Evolutionary conservation across 495 filamentous ascomycete genomes (phyloP), one percentile per base, ranked within the genome.

Genomic region (Lasiosphaeria miniovina): DNA sequence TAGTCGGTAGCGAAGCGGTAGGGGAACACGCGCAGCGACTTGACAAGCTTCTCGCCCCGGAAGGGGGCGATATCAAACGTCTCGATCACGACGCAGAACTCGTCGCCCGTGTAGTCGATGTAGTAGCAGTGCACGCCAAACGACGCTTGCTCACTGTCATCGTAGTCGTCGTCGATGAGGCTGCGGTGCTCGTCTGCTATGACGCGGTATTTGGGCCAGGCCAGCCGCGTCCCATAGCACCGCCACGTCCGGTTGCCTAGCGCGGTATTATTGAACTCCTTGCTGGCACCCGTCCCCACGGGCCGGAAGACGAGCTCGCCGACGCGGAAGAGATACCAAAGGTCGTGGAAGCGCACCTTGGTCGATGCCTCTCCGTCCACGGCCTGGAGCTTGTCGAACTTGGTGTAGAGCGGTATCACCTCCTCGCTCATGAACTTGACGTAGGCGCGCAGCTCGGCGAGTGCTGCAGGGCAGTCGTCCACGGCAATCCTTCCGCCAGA

Each of bases 51-150:
- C 12, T 85, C 86, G 10, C 86, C 87, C 4, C 68, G 61, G 61
- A 82, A 90, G 1, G 54, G 49, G 4, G 62, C 63, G 11, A 89
- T 79, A 4, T 61, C 55, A 40, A 84, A 75, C 3, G 64, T 71
- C 3, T 75, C 57, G 6, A 69, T 70, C 11, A 74, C 70, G 0
- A 72, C 74, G 10, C 86, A 81, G 54, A 85, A 89, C 0, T 71
- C 71, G 2, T 73, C 73, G 1, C 88, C 88, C 53, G 87, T 80
- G 54, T 79, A 85, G 60, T 89, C 85, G 34, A 89, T 73, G 53
- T 82, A 83, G 32, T 79, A 72, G 88, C 75, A 56, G 79, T 82
- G 36, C 77, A 72, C 41, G 35, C 52, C 68, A 71, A 4, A 61
- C 51, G 8, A 57, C 3, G 49, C 34, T 10, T 11, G 6, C 17